Percentiles rank a stretch among this genome's conserved stretches.
Conservation (phyloP, 2,329 filamentous ascomycete genomes). For the Knufia petricola region DNA sequence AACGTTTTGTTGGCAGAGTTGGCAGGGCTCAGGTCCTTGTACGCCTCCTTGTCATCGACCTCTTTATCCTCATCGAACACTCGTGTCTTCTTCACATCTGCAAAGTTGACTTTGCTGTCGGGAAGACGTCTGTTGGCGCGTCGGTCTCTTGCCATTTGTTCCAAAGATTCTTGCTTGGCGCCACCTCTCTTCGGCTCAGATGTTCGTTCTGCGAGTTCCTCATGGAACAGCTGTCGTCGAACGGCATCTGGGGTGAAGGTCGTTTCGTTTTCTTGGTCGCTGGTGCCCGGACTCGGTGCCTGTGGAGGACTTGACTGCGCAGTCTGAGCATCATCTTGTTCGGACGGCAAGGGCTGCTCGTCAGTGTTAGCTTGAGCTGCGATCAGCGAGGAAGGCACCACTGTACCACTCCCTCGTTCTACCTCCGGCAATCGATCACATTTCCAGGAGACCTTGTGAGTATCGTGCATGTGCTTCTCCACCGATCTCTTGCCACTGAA, state of each 20-base stretch:
- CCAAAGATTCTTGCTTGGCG: neutral
- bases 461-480: conserved; percentile 1
- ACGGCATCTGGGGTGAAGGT: neutral
- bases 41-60: neutral
- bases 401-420: neutral
- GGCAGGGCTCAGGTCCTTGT: neutral
- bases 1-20: neutral
- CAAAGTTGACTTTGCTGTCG: neutral
- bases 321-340: neutral
- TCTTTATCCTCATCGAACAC: neutral
- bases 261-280: neutral
- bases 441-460: neutral
- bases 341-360: neutral
- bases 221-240: neutral
- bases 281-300: neutral
- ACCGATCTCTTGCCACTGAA: conserved; percentile 1
- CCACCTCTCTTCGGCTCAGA: neutral
- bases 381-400: neutral
- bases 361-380: neutral
- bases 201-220: neutral
- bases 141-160: neutral
- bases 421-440: neutral
- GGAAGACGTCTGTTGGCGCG: neutral
- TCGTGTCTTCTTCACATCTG: neutral
- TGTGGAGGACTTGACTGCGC: neutral